A percentile compares a stretch with the other conserved stretches of the same genome.
phyloP scores from a whole-genome alignment of 768 basidiomycete genomes.

The Termitomyces sp. region DNA sequence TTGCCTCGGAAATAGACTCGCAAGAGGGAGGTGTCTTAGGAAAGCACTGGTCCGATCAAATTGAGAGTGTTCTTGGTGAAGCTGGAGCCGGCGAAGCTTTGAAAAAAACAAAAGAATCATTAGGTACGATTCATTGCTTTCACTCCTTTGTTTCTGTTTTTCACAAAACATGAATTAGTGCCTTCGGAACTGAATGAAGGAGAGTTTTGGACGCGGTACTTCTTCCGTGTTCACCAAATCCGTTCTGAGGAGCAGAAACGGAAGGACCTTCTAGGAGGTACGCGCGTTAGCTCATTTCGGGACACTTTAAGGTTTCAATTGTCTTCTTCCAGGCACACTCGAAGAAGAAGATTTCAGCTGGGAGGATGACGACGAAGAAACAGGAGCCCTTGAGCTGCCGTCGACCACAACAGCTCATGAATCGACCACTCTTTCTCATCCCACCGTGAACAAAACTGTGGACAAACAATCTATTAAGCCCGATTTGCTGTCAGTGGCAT shows the following conservation, averaged over 20 bases:
- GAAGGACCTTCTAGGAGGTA: conserved; percentile 72
- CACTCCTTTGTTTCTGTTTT: not conserved
- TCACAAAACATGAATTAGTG: conserved; percentile 37
- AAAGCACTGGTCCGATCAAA: conserved; percentile 50
- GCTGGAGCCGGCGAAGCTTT: conserved; percentile 48
- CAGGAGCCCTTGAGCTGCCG: not conserved
- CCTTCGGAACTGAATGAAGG: conserved; percentile 58
- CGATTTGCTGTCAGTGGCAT: conserved; percentile 3
- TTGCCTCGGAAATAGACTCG: conserved; percentile 42
- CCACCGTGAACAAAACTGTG: conserved; percentile 2
- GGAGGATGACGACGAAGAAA: conserved; percentile 92
- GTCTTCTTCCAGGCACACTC: conserved; percentile 36
- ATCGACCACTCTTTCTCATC: conserved; percentile 4
- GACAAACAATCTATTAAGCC: conserved; percentile 2
- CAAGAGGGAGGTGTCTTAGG: conserved; percentile 55
- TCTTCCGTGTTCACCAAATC: conserved; percentile 84
- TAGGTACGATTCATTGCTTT: conserved; percentile 44
- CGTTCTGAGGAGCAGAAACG: conserved; percentile 73
- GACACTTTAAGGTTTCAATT: not conserved
- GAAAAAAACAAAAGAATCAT: conserved; percentile 42
- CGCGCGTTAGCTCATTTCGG: conserved; percentile 8
- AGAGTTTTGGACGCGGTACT: conserved; percentile 84
- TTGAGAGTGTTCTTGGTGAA: conserved; percentile 44
- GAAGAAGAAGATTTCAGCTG: conserved; percentile 90
- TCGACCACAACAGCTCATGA: conserved; percentile 15